These are phyloP conservation scores for Zygnema cylindricum DNA, from an alignment of 139 green algal species.

Conservation along the genomic window DNA sequence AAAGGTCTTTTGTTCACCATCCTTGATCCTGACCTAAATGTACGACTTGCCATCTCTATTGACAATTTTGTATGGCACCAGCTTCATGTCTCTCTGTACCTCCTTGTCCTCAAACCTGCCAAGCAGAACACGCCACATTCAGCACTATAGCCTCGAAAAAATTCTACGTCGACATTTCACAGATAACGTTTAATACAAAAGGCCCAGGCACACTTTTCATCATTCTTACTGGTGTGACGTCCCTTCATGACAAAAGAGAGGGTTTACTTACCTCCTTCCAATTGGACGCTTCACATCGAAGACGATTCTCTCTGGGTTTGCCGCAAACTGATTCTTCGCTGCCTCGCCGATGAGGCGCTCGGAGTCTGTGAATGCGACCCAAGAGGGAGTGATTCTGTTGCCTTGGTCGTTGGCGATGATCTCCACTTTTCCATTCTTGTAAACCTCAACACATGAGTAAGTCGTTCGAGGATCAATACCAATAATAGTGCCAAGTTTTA, in stretches of 20 bases:
- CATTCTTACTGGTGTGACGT: background rate
- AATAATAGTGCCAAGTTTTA: conserved; percentile 75
- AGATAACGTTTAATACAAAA: background rate
- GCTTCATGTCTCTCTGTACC: conserved; percentile 95
- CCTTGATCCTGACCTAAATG: conserved; percentile 75
- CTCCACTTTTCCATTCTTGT: conserved; percentile 97
- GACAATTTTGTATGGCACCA: conserved; percentile 95
- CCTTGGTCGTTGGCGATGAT: conserved; percentile 99
- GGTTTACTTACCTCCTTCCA: conserved; percentile 82
- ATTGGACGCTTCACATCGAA: conserved; percentile 99
- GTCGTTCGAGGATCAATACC: conserved; percentile 99
- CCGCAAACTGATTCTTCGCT: conserved; percentile 96
- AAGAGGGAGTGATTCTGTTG: conserved; percentile 98
- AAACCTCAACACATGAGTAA: conserved; percentile 98
- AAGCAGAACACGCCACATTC: background rate
- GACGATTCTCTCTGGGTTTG: conserved; percentile 91
- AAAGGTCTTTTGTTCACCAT: conserved; percentile 76
- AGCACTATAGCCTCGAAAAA: background rate
- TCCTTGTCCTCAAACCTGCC: conserved; percentile 86
- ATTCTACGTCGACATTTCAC: background rate
- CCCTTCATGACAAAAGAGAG: background rate
- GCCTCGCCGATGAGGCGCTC: conserved; percentile 96
- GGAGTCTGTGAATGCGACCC: conserved; percentile 97
- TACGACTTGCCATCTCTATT: conserved; percentile 93
- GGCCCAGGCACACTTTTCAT: background rate